Conservation (phyloP, 352 stramenopile genomes). For the Plasmopara viticola region DNA sequence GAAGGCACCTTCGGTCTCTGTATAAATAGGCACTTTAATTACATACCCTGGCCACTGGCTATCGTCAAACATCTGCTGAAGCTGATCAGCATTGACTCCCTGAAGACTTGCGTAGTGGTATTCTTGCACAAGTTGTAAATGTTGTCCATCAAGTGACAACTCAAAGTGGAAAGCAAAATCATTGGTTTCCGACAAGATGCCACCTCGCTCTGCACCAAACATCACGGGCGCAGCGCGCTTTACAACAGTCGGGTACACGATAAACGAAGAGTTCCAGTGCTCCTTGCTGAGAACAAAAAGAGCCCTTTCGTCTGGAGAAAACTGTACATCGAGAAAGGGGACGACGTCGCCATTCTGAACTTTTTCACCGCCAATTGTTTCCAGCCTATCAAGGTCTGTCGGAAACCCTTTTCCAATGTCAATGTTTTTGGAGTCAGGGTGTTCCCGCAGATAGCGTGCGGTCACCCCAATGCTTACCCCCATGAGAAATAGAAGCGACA, state of each 20-base stretch:
- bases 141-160: slow-evolving; percentile 18
- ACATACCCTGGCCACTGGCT: slow-evolving; percentile 64
- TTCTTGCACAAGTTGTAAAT: slow-evolving; percentile 50
- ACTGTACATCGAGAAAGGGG: slow-evolving; percentile 42
- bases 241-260: slow-evolving; percentile 64
- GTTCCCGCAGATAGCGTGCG: slow-evolving; percentile 15
- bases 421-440: slow-evolving; percentile 1
- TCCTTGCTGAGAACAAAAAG: slow-evolving; percentile 53
- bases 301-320: slow-evolving; percentile 19
- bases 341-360: slow-evolving; percentile 9
- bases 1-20: slow-evolving; percentile 51
- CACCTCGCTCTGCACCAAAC: slow-evolving; percentile 40
- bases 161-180: slow-evolving; percentile 74
- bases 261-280: slow-evolving; percentile 57
- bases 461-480: slow-evolving; percentile 23
- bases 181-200: slow-evolving; percentile 47
- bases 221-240: slow-evolving; percentile 42
- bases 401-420: slow-evolving; percentile 8
- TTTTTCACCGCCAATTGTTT: slow-evolving; percentile 22
- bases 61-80: slow-evolving; percentile 48
- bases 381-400: slow-evolving; percentile 15
- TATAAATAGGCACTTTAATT: slow-evolving; percentile 45
- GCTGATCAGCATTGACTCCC: slow-evolving; percentile 32
- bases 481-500: slow-evolving; percentile 17
- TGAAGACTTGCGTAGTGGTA: slow-evolving; percentile 42